phyloP scores from a whole-genome alignment of 2,329 filamentous ascomycete species.

The Talaromyces sp. region DNA sequence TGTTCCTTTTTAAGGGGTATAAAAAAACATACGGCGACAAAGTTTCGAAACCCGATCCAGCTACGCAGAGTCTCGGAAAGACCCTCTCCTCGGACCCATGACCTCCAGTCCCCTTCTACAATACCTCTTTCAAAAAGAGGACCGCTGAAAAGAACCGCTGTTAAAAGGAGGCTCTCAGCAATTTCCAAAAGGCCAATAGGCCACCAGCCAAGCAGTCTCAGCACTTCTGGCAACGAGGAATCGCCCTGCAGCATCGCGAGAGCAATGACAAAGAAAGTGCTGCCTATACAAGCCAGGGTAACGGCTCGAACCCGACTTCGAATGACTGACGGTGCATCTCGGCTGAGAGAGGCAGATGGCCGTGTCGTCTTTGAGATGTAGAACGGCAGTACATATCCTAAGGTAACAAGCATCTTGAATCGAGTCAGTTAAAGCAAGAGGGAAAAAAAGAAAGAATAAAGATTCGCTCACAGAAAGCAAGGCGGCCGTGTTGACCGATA shows the following conservation, averaged over 20 bases:
- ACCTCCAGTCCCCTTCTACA: conserved; percentile 64
- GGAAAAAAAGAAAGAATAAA: neutral
- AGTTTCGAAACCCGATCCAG: conserved; percentile 76
- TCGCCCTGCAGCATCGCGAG: conserved; percentile 54
- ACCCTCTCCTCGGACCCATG: conserved; percentile 55
- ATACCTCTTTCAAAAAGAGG: conserved; percentile 76
- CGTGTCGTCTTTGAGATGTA: conserved; percentile 77
- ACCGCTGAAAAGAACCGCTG: conserved; percentile 72
- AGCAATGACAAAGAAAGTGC: conserved; percentile 61
- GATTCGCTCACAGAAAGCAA: conserved; percentile 32
- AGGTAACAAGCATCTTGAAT: conserved; percentile 67
- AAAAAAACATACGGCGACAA: conserved; percentile 61
- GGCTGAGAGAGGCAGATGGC: conserved; percentile 70
- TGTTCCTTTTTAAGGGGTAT: neutral
- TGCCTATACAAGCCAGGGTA: conserved; percentile 65
- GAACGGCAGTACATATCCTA: conserved; percentile 84
- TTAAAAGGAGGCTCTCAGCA: conserved; percentile 61
- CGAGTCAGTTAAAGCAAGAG: neutral
- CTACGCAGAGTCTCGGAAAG: conserved; percentile 59
- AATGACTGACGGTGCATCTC: conserved; percentile 87
- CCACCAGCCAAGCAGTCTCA: conserved; percentile 76
- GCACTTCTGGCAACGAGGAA: conserved; percentile 47
- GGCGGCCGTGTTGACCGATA: conserved; percentile 22
- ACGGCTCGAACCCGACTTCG: conserved; percentile 78
- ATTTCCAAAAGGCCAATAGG: conserved; percentile 65